phyloP scores from a whole-genome alignment of 257 asterid species.

The Solanum neorickii region DNA sequence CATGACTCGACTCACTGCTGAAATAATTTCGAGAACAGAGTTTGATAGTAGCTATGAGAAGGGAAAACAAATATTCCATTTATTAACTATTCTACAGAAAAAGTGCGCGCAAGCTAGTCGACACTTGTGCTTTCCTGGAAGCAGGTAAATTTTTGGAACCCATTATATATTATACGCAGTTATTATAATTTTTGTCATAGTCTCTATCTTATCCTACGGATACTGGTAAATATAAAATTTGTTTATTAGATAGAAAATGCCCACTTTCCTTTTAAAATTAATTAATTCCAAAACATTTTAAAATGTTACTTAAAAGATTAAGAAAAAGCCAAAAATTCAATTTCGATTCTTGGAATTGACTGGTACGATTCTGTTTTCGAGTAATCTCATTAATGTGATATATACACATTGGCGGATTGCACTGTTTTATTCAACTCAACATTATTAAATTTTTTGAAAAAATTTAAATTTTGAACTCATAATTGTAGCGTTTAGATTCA shows the following conservation, averaged over 20 bases:
- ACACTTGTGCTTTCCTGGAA: conserved; percentile 80
- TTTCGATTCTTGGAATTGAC: conserved; percentile 9
- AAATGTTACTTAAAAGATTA: neutral
- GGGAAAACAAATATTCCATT: conserved; percentile 64
- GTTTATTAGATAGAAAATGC: neutral
- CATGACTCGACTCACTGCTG: conserved; percentile 81
- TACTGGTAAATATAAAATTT: neutral
- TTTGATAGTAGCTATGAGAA: conserved; percentile 66
- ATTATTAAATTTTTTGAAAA: neutral
- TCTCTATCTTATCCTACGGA: too few species aligned
- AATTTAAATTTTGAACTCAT: neutral
- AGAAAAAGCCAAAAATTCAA: neutral
- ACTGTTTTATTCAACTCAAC: neutral
- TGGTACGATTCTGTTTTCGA: conserved; percentile 4
- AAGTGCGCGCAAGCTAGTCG: conserved; percentile 56
- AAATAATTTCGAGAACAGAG: conserved; percentile 74
- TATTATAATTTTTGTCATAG: too few species aligned
- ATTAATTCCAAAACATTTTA: neutral
- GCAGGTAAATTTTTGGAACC: conserved; percentile 35
- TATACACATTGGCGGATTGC: neutral
- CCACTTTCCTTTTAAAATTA: too few species aligned
- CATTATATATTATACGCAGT: too few species aligned
- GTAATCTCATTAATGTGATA: neutral
- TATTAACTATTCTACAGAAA: conserved; percentile 43
- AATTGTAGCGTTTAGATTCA: rapidly evolving